phyloP scores from a whole-genome alignment of 768 basidiomycete species.

The Auricularia cornea region DNA sequence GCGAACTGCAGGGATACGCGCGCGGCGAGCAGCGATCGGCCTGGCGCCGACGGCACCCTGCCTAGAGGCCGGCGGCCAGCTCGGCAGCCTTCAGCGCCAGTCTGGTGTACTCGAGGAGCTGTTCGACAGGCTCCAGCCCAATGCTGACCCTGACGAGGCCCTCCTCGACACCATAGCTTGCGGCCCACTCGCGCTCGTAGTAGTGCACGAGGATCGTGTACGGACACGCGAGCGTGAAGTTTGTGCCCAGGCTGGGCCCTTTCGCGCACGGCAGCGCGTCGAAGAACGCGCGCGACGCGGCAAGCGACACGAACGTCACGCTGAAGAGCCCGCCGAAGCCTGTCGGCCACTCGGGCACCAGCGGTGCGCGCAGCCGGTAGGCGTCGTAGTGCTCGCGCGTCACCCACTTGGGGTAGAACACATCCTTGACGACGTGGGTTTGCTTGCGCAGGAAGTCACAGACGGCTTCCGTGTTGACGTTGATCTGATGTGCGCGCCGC shows the following conservation, averaged over 20 bases:
- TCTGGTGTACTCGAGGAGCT: conserved; percentile 50
- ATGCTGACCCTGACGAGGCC: conserved; percentile 82
- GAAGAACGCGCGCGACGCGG: conserved; percentile 72
- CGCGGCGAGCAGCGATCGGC: too few species aligned
- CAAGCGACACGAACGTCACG: conserved; percentile 63
- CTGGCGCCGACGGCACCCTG: too few species aligned
- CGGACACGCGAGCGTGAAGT: conserved; percentile 91
- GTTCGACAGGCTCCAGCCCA: conserved; percentile 70
- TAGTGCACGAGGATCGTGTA: conserved; percentile 92
- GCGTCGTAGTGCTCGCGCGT: conserved; percentile 63
- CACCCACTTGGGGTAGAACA: conserved; percentile 84
- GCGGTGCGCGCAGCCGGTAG: conserved; percentile 42
- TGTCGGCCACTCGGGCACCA: conserved; percentile 25
- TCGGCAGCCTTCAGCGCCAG: conserved; percentile 68
- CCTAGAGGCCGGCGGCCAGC: too few species aligned
- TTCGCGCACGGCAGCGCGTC: conserved; percentile 78
- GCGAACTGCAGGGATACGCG: too few species aligned
- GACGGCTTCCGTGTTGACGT: conserved; percentile 71
- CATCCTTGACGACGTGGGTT: conserved; percentile 67
- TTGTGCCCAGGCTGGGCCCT: conserved; percentile 88
- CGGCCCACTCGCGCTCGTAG: conserved; percentile 86
- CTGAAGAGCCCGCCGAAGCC: conserved; percentile 87
- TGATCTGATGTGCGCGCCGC: conserved; percentile 64
- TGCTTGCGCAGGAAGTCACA: conserved; percentile 69
- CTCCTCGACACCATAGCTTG: conserved; percentile 72